Evolutionary conservation across 768 basidiomycete species (phyloP).

Genomic region (Trametes gibbosa): DNA sequence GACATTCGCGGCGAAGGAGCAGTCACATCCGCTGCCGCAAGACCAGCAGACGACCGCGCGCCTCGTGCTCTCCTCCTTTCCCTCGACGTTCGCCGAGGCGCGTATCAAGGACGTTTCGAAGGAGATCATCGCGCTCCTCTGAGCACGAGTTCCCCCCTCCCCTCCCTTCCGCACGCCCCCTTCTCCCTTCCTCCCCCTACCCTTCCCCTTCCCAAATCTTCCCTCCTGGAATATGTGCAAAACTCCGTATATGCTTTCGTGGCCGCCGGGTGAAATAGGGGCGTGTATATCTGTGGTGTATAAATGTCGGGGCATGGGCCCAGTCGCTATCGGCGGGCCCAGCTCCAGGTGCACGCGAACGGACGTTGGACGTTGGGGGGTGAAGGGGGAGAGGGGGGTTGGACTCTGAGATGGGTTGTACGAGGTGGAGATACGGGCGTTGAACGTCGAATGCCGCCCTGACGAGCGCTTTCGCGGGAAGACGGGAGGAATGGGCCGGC

Average conservation of each 20-base stretch:
- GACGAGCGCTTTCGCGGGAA: no score
- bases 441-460: no score
- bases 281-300: background rate
- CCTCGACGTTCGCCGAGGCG: conserved; percentile 53
- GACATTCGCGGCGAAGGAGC: conserved; percentile 48
- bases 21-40: conserved; percentile 34
- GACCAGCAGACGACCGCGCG: conserved; percentile 41
- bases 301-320: no score
- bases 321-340: background rate
- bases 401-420: background rate
- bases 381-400: no score
- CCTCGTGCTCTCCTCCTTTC: conserved; percentile 39
- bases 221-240: no score
- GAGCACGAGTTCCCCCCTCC: no score
- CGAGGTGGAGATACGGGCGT: no score
- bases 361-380: no score
- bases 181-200: background rate
- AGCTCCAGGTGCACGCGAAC: background rate
- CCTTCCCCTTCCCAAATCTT: background rate
- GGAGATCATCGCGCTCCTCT: conserved; percentile 18
- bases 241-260: background rate
- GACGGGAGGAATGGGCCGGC: no score
- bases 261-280: conserved; percentile 12
- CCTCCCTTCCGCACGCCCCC: background rate
- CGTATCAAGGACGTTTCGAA: conserved; percentile 43